Evolutionary conservation across 139 green algal species (phyloP).

Genomic region (Astrephomene gubernaculifera): DNA sequence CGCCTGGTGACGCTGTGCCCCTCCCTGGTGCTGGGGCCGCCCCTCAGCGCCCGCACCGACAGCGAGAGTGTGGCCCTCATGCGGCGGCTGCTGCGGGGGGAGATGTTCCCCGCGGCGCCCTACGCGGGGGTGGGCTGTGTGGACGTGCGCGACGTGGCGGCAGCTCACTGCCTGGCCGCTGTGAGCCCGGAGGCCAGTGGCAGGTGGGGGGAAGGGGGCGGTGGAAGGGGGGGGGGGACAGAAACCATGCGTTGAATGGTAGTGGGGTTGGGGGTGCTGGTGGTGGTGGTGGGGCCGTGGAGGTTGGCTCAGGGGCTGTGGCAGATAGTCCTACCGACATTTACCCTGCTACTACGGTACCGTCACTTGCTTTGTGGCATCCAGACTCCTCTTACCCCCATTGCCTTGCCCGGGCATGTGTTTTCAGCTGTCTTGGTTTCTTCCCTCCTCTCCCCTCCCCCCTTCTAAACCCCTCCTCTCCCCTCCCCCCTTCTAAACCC

Average conservation of each 20-base stretch:
- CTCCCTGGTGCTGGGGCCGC: conserved; percentile 55
- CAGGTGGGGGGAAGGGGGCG: conserved; percentile 1
- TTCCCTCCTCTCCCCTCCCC: too few species aligned
- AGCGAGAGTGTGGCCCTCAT: conserved; percentile 31
- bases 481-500: too few species aligned
- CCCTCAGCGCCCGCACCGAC: conserved; percentile 13
- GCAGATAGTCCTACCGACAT: too few species aligned
- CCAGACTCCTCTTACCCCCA: neutral
- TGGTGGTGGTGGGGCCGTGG: neutral
- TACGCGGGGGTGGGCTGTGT: conserved; percentile 45
- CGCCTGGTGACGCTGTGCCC: conserved; percentile 60
- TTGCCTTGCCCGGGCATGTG: too few species aligned
- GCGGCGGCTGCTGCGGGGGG: conserved; percentile 42
- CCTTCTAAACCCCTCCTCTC: too few species aligned
- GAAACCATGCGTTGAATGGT: neutral
- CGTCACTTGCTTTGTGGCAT: too few species aligned
- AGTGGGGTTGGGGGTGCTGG: neutral
- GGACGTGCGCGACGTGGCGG: conserved; percentile 69
- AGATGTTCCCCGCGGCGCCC: conserved; percentile 46
- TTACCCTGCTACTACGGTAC: too few species aligned
- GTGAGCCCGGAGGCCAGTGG: conserved; percentile 29
- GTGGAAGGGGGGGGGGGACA: neutral
- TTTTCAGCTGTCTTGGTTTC: too few species aligned
- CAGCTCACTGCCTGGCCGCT: conserved; percentile 64
- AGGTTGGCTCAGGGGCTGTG: neutral